Evolutionary conservation across 2,329 filamentous ascomycete species (phyloP), one percentile per base, ranked within the genome.

Genomic region (Colletotrichum tofieldiae): DNA sequence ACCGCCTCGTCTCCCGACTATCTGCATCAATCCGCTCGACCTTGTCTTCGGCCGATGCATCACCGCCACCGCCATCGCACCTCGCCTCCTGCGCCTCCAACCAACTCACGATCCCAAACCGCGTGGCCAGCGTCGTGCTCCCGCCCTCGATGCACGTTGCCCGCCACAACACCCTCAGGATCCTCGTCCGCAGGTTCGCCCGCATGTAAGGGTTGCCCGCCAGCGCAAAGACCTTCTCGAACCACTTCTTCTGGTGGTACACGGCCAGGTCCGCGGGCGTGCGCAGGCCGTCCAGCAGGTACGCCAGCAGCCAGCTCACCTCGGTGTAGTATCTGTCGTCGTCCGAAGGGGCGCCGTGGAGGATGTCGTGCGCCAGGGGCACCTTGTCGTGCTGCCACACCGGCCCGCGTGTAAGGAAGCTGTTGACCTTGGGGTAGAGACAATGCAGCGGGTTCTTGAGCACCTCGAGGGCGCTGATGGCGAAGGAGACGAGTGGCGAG

Each of bases 371-470:
- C 32, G 90, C 90, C n/a, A 96, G 86, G 9, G 96, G 88, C 32
- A 96, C 89, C 78, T 90, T 92, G 71, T 93, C 90, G 23, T 92
- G 79, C 16, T 91, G 87, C 96, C 96, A 98, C 32, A 87, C 82
- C 0, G 96, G 95, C 0, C 91, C 89, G 63, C 91, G 91, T 29
- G 94, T 94, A 45, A 98, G 88, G 80, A 95, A 98, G 7, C 88
- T 86, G 84, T 97, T 98, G 82, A 96, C 85, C 79, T 98, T 98
- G 70, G 91, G 90, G 80, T 98, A 98, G 47, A 98, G 88, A 72
- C 90, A 90, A 78, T 97, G 94, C 20, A 94, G 87, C 0, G 96
- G 96, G 73, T 94, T 92, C 29, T 87, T 88, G 56, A 97, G 83
- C 20, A 97, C 90, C 1, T 88, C 84, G 9, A 97, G 86, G 1